Percentiles rank a stretch among this genome's conserved stretches.
phyloP scores from a whole-genome alignment of 257 asterid genomes.

The Cynanchum wilfordii region DNA sequence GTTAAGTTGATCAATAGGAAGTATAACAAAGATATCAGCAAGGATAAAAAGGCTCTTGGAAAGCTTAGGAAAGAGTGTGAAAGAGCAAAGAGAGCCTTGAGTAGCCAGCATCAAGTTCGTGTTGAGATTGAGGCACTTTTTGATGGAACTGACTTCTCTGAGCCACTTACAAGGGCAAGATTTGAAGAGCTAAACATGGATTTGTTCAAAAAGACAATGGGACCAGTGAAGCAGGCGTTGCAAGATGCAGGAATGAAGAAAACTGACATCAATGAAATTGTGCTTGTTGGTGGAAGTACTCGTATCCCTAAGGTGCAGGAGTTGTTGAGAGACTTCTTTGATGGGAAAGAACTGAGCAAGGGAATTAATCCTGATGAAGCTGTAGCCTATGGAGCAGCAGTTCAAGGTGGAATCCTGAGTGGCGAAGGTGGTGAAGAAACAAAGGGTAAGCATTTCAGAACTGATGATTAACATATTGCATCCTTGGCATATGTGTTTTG shows the following conservation, averaged over 20 bases:
- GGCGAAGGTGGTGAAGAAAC: slow-evolving; percentile 22
- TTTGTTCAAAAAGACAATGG: slow-evolving; percentile 28
- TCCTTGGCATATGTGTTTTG: background rate
- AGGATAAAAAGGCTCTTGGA: slow-evolving; percentile 24
- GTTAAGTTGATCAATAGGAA: slow-evolving; percentile 21
- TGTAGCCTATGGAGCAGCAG: slow-evolving; percentile 31
- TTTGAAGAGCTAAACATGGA: slow-evolving; percentile 28
- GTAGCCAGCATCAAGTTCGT: slow-evolving; percentile 25
- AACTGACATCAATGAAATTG: slow-evolving; percentile 24
- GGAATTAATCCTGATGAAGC: slow-evolving; percentile 32
- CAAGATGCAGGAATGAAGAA: slow-evolving; percentile 24
- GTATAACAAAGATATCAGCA: slow-evolving; percentile 25
- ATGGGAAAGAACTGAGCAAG: slow-evolving; percentile 28
- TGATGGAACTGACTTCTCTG: slow-evolving; percentile 26
- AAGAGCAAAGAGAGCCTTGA: slow-evolving; percentile 27
- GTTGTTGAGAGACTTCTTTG: slow-evolving; percentile 31
- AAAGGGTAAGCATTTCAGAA: slow-evolving; percentile 7
- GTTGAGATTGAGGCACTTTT: slow-evolving; percentile 24
- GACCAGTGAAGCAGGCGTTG: slow-evolving; percentile 26
- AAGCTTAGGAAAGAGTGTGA: slow-evolving; percentile 26
- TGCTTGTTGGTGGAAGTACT: slow-evolving; percentile 33
- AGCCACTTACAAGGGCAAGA: slow-evolving; percentile 24
- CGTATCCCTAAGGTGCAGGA: slow-evolving; percentile 34
- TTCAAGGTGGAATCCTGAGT: slow-evolving; percentile 28
- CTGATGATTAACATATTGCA: background rate